phyloP scores from a whole-genome alignment of 208 protist genomes.

The Wallacemonas sp. region DNA sequence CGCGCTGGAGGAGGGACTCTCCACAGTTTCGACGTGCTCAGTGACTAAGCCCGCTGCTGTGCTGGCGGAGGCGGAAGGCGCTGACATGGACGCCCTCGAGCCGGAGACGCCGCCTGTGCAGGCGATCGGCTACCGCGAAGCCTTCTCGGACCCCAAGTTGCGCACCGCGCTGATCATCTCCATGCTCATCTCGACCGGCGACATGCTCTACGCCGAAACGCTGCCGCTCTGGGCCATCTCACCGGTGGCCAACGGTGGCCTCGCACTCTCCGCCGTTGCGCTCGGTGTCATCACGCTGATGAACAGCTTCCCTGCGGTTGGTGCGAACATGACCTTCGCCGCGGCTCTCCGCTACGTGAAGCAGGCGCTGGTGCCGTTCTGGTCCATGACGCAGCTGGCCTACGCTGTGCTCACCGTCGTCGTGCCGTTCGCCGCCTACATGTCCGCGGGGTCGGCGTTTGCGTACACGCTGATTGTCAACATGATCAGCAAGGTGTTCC shows the following conservation, averaged over 20 bases:
- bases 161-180: slow-evolving; percentile 57
- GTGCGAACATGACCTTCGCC: slow-evolving; percentile 60
- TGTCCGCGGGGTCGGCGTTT: slow-evolving; percentile 31
- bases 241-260: slow-evolving; percentile 30
- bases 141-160: slow-evolving; percentile 40
- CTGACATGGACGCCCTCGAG: not conserved
- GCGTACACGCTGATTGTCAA: slow-evolving; percentile 39
- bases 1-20: slow-evolving; percentile 1
- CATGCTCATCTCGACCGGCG: slow-evolving; percentile 58
- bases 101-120: not conserved
- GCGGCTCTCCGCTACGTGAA: slow-evolving; percentile 22
- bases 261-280: slow-evolving; percentile 24
- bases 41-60: too few relatives aligned
- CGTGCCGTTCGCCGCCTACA: slow-evolving; percentile 30
- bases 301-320: slow-evolving; percentile 46
- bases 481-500: slow-evolving; percentile 56
- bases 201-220: slow-evolving; percentile 61
- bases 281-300: slow-evolving; percentile 51
- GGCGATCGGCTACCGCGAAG: slow-evolving; percentile 56
- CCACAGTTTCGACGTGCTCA: too few relatives aligned
- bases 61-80: not conserved
- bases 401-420: slow-evolving; percentile 33
- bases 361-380: slow-evolving; percentile 40
- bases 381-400: slow-evolving; percentile 30
- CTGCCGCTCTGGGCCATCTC: slow-evolving; percentile 70